Base-by-base conservation (phyloP, 345 rosid genomes). In the Brassica carinata region DNA sequence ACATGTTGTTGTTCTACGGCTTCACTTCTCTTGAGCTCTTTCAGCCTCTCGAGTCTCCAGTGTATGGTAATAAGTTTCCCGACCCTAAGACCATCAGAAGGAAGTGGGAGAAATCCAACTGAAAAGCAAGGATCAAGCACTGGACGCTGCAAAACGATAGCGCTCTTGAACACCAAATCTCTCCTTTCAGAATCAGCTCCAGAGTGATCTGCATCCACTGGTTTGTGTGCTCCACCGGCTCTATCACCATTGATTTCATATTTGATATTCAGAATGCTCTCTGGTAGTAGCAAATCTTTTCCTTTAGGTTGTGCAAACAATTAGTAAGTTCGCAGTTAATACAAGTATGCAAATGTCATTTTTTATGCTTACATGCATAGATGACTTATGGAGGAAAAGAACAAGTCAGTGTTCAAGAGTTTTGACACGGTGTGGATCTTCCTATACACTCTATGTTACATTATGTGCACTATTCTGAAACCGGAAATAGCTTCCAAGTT, bases 21-120 rank as follows among this genome's bases (percentile, higher is more conserved):
- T 64, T 83, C 86, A 65, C 70, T 87, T 68, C 77, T 86, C 72
- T 86, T 87, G 15, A 64, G 85, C 64, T 84, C 88, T 85, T 91
- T 93, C 78, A 96, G 86, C 87, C 94, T 88, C 87, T 96, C 95
- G 67, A 96, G 88, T 74, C 97, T 87, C 99, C 99, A 96, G 71
- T 90, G 88, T 89, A 92, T 85, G 75, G 88, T 83, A 81, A 91
- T 83, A 73, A 91, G 96, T 83, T 91, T 90, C 73, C 99, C 99
- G 51, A 93, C 97, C 85, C 94, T 87, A 79, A 96, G 94, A 62
- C 93, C 89, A 77, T 79, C 85, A 23, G 94, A 88, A 77, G 93
- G 87, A 84, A 96, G 94, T 68, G 96, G 87, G 73, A 96, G 89
- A 80, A 96, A 96, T 62, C 98, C 98, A 81, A 96, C 91, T 67